Percentiles rank a stretch among this genome's conserved stretches.
Evolutionary conservation across 2,329 filamentous ascomycete species (phyloP).

Genomic region (Ophiocordyceps australis): DNA sequence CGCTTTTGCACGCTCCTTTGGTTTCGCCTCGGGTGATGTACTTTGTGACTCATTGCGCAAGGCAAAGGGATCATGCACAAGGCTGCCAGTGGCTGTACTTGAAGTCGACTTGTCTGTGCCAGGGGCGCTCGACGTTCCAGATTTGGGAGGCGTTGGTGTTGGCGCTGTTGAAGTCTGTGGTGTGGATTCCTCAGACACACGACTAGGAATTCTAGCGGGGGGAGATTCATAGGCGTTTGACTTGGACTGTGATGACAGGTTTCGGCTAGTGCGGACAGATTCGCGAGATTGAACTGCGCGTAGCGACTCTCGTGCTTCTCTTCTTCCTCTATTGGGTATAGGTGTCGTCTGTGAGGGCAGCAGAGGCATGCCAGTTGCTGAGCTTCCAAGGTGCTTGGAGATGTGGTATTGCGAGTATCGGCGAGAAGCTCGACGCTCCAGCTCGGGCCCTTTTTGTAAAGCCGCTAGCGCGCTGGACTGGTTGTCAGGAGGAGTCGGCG

Average conservation of each 20-base stretch:
- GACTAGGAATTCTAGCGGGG: slow-evolving; percentile 37
- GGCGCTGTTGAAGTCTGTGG: slow-evolving; percentile 7
- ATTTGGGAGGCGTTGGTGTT: too few species aligned
- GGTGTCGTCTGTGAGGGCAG: slow-evolving; percentile 70
- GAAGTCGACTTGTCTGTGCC: too few species aligned
- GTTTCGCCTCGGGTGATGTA: slow-evolving; percentile 3
- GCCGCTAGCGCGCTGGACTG: slow-evolving; percentile 82
- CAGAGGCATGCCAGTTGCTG: slow-evolving; percentile 68
- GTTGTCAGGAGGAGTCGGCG: slow-evolving; percentile 48
- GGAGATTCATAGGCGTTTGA: slow-evolving; percentile 32
- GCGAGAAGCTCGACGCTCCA: slow-evolving; percentile 82
- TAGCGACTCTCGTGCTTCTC: slow-evolving; percentile 69
- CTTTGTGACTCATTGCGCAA: slow-evolving; percentile 9
- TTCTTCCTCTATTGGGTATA: slow-evolving; percentile 66
- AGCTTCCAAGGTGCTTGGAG: slow-evolving; percentile 73
- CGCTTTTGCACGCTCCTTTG: slow-evolving; percentile 6
- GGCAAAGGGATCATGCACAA: slow-evolving; percentile 5
- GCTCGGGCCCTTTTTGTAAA: slow-evolving; percentile 75
- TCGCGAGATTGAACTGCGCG: slow-evolving; percentile 42
- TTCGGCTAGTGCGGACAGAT: slow-evolving; percentile 28
- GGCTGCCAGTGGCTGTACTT: too few species aligned
- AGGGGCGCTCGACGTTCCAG: too few species aligned
- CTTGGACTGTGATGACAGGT: slow-evolving; percentile 25
- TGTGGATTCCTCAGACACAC: slow-evolving; percentile 43
- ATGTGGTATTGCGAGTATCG: slow-evolving; percentile 96